A percentile compares a stretch with the other conserved stretches of the same genome.
These are phyloP conservation scores for Pseudopyricularia cyperi DNA, from an alignment of 2,329 filamentous ascomycete species.

Conservation along the genomic window DNA sequence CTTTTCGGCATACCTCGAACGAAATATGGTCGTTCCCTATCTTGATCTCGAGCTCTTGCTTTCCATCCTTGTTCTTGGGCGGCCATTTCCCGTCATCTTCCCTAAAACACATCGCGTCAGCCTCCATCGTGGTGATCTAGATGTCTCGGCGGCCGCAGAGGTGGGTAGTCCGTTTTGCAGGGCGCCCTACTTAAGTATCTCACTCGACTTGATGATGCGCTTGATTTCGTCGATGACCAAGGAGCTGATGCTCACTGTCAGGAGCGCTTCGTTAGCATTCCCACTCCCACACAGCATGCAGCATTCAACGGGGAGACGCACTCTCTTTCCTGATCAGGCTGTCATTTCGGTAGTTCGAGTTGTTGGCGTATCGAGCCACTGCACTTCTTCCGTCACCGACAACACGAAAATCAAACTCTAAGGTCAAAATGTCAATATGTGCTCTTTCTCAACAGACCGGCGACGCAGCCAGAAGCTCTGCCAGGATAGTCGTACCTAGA, in stretches of 20 bases:
- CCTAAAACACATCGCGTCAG: slow-evolving; percentile 31
- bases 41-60: slow-evolving; percentile 91
- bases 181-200: slow-evolving; percentile 78
- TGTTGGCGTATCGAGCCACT: slow-evolving; percentile 93
- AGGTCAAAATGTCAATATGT: slow-evolving; percentile 2
- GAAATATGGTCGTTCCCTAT: slow-evolving; percentile 93
- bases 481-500: slow-evolving; percentile 49
- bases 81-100: slow-evolving; percentile 99
- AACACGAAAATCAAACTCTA: slow-evolving; percentile 93
- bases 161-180: not conserved
- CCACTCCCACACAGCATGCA: not conserved
- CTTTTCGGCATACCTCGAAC: slow-evolving; percentile 59
- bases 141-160: not conserved
- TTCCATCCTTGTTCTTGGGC: slow-evolving; percentile 97
- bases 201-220: slow-evolving; percentile 90
- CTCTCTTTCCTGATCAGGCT: slow-evolving; percentile 99
- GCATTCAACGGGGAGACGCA: slow-evolving; percentile 30
- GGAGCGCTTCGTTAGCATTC: slow-evolving; percentile 3
- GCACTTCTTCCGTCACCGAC: slow-evolving; percentile 88
- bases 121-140: not conserved
- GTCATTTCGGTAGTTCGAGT: slow-evolving; percentile 98
- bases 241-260: slow-evolving; percentile 85
- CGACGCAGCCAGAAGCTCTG: not conserved
- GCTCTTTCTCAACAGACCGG: too few relatives aligned
- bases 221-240: slow-evolving; percentile 88